phyloP scores from a whole-genome alignment of 164 flowering plant species.

The Magnolia officinalis region DNA sequence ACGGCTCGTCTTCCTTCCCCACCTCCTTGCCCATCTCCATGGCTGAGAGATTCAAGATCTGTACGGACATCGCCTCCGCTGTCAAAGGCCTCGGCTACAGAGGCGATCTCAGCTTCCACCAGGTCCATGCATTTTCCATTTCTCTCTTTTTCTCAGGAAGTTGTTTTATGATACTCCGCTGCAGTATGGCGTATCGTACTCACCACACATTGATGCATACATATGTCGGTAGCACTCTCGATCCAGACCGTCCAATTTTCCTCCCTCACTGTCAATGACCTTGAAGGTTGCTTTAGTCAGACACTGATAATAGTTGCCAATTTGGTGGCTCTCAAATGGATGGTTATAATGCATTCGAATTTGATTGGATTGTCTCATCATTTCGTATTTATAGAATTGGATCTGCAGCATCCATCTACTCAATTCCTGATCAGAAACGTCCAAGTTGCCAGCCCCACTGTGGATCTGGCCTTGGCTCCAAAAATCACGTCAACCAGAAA shows the following conservation, averaged over 20 bases:
- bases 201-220: not conserved
- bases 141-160: not conserved
- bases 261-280: no score
- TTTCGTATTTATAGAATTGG: no score
- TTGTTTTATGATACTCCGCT: not conserved
- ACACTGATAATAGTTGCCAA: no score
- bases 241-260: not conserved
- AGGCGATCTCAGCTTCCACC: constrained; percentile 61
- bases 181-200: not conserved
- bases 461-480: no score
- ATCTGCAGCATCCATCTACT: no score
- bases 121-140: constrained; percentile 32
- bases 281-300: no score
- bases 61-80: constrained; percentile 52
- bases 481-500: no score
- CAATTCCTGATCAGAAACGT: no score
- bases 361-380: no score
- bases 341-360: no score
- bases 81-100: constrained; percentile 48
- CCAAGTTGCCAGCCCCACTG: no score
- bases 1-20: constrained; percentile 37
- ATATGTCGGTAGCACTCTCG: not conserved
- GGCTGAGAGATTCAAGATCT: constrained; percentile 51
- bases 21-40: constrained; percentile 24
- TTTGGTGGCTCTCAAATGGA: no score